A percentile compares a stretch with the other conserved stretches of the same genome.
phyloP scores from a whole-genome alignment of 305 asterid genomes.

The Fraxinus xanthoxyloides region DNA sequence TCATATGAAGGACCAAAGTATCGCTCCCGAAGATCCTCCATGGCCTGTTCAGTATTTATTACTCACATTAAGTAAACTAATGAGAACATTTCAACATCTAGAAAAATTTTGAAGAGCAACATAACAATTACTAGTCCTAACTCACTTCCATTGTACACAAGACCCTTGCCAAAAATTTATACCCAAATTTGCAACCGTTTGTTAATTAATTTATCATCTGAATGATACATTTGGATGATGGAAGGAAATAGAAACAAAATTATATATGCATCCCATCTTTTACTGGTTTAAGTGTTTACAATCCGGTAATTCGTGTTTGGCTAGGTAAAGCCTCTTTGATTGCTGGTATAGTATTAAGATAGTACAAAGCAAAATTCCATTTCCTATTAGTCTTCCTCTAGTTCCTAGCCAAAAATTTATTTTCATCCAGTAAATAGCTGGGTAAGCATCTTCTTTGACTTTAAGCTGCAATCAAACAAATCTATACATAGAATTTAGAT shows the following conservation, averaged over 20 bases:
- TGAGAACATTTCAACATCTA: background rate
- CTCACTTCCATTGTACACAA: background rate
- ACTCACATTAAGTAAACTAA: conserved; percentile 5
- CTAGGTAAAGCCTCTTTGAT: background rate
- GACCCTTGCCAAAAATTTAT: conserved; percentile 2
- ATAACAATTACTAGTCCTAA: background rate
- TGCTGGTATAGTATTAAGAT: background rate
- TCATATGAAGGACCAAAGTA: conserved; percentile 79
- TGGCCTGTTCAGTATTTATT: conserved; percentile 43
- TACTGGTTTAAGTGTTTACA: background rate
- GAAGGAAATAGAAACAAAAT: background rate
- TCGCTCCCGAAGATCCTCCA: conserved; percentile 68
- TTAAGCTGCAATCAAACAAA: no score
- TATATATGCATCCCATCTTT: background rate
- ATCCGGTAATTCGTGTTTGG: background rate
- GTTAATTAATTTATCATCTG: background rate
- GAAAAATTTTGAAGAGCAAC: background rate
- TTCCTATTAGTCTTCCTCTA: background rate
- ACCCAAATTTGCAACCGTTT: background rate
- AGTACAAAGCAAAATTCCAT: background rate
- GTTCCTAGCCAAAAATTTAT: background rate
- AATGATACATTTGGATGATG: background rate
- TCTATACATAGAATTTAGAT: no score
- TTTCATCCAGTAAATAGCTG: background rate
- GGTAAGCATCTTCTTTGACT: background rate